Evolutionary conservation across 768 basidiomycete species (phyloP).

Genomic region (Xanthoconium purpureum): DNA sequence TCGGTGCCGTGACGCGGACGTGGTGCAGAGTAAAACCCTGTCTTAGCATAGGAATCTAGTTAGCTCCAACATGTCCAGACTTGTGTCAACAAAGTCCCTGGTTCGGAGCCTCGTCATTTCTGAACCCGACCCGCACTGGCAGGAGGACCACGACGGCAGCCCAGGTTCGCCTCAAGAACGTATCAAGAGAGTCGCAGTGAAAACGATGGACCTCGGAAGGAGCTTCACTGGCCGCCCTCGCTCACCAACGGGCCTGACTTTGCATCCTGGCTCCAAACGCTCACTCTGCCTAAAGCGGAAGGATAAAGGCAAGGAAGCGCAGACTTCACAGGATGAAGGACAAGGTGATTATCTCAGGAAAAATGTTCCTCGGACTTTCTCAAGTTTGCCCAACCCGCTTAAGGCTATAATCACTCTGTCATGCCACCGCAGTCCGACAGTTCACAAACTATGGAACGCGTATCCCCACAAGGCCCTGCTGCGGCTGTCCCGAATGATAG

Average conservation of each 20-base stretch:
- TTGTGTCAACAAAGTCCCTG: conserved; percentile 21
- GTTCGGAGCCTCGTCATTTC: conserved; percentile 18
- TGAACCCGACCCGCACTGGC: conserved; percentile 31
- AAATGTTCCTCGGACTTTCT: conserved; percentile 1
- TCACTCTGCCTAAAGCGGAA: conserved; percentile 56
- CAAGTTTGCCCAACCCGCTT: conserved; percentile 7
- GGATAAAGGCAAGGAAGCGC: conserved; percentile 44
- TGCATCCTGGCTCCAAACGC: conserved; percentile 43
- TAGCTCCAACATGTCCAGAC: conserved; percentile 23
- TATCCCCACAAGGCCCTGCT: conserved; percentile 4
- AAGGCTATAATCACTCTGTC: conserved; percentile 12
- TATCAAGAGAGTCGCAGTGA: conserved; percentile 53
- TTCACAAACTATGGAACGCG: conserved; percentile 4
- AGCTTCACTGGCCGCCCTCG: conserved; percentile 47
- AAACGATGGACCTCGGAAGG: conserved; percentile 62
- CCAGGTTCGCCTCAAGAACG: conserved; percentile 39
- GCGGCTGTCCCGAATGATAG: conserved; percentile 30
- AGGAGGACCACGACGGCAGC: conserved; percentile 29
- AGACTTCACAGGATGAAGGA: conserved; percentile 20
- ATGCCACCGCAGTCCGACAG: conserved; percentile 24
- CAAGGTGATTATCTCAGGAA: conserved; percentile 33
- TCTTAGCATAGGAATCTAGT: conserved; percentile 4
- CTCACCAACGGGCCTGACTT: conserved; percentile 24
- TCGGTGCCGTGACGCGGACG: conserved; percentile 19
- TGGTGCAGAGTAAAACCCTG: conserved; percentile 12